phyloP scores from a whole-genome alignment of 2,329 filamentous ascomycete species.

The Calonectria crousiana region DNA sequence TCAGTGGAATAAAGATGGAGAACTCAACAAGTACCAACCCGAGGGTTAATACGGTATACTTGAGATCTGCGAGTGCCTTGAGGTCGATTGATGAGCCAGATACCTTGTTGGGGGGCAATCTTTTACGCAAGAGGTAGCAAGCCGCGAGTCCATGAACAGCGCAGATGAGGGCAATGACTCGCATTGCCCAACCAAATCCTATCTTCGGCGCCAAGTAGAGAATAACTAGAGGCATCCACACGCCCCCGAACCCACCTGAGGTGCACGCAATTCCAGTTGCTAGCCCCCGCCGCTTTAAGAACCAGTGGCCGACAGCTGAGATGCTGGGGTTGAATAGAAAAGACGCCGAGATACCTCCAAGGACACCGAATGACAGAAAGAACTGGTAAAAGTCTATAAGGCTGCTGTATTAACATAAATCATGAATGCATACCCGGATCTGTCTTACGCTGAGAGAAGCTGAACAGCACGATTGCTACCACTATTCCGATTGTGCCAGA shows the following conservation, averaged over 20 bases:
- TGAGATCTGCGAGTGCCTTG: conserved; percentile 61
- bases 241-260: conserved; percentile 71
- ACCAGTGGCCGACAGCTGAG: conserved; percentile 78
- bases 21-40: conserved; percentile 65
- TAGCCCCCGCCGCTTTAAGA: conserved; percentile 71
- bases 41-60: conserved; percentile 61
- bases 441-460: neutral
- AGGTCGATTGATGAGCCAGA: conserved; percentile 61
- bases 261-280: conserved; percentile 78
- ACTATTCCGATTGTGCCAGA: conserved; percentile 9
- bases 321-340: conserved; percentile 78
- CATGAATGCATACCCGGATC: no score
- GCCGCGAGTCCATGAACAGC: conserved; percentile 44
- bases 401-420: neutral
- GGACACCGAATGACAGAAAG: conserved; percentile 74
- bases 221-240: conserved; percentile 59
- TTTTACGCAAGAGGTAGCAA: conserved; percentile 50
- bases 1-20: conserved; percentile 20
- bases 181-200: conserved; percentile 47
- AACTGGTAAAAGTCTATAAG: conserved; percentile 74
- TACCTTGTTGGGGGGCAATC: conserved; percentile 61
- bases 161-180: conserved; percentile 46
- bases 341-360: conserved; percentile 74
- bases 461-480: neutral
- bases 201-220: conserved; percentile 40